Conservation (phyloP, 306 rosid genomes). For the Alnus glutinosa region DNA sequence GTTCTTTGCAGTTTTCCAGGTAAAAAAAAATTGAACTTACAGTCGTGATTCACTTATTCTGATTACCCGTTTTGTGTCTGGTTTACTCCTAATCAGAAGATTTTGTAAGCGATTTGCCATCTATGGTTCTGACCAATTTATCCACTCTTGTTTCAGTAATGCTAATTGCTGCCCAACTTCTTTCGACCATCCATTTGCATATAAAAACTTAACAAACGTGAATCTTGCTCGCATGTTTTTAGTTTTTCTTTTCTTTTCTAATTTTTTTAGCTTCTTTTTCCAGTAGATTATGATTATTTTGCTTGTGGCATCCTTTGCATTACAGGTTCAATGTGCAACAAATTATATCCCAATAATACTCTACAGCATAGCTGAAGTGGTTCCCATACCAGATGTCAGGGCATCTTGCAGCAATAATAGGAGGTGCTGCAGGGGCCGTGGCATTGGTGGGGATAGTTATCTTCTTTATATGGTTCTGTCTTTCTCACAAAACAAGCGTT, state of each 20-base stretch:
- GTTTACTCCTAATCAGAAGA: background rate
- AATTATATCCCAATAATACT: constrained; percentile 33
- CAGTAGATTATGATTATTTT: constrained; percentile 36
- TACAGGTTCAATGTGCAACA: constrained; percentile 59
- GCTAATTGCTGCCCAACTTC: constrained; percentile 1
- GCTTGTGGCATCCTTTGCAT: constrained; percentile 29
- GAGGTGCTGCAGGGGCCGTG: constrained; percentile 98
- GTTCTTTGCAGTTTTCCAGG: constrained; percentile 21
- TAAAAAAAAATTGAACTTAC: background rate
- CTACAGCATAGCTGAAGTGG: constrained; percentile 59
- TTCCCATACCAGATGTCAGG: constrained; percentile 78
- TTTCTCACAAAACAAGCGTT: constrained; percentile 48
- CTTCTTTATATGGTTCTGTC: constrained; percentile 56
- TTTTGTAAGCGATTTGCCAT: background rate
- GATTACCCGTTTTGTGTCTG: background rate
- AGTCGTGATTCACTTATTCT: background rate
- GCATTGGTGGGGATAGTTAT: constrained; percentile 76
- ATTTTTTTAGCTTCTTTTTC: constrained; percentile 24
- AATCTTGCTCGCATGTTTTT: background rate
- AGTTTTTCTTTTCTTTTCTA: background rate
- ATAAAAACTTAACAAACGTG: constrained; percentile 4
- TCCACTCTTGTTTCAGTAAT: background rate
- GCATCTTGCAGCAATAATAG: constrained; percentile 82
- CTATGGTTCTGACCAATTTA: background rate
- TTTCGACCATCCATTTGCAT: background rate